A percentile compares a stretch with the other conserved stretches of the same genome.
These are phyloP conservation scores for Bidens hawaiensis DNA, from an alignment of 140 eudicot genomes.

Conservation along the genomic window DNA sequence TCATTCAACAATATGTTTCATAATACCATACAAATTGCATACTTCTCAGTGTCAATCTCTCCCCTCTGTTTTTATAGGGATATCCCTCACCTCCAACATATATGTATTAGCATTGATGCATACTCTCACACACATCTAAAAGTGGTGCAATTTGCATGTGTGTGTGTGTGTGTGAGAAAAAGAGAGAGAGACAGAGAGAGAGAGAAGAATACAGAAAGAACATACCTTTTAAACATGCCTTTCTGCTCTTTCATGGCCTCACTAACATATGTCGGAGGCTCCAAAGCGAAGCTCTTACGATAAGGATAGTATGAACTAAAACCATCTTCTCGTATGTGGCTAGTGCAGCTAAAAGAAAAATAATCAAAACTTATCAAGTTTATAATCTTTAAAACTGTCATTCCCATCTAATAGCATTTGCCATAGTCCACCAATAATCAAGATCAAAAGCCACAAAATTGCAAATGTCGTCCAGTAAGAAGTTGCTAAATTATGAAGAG, in stretches of 20 bases:
- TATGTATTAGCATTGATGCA: neutral
- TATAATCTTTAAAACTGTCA: neutral
- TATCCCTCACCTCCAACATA: slow-evolving; percentile 6
- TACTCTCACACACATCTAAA: neutral
- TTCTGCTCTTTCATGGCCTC: slow-evolving; percentile 50
- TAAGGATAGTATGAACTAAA: slow-evolving; percentile 24
- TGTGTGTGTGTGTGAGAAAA: too few relatives aligned
- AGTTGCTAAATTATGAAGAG: slow-evolving; percentile 1
- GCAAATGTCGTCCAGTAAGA: slow-evolving; percentile 11
- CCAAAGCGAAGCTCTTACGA: slow-evolving; percentile 28
- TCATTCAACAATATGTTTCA: slow-evolving; percentile 10
- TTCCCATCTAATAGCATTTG: slow-evolving; percentile 2
- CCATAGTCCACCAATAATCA: slow-evolving; percentile 9
- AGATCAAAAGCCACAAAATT: slow-evolving; percentile 2
- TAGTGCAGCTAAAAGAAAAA: slow-evolving; percentile 32
- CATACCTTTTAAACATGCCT: slow-evolving; percentile 45
- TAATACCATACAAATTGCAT: neutral
- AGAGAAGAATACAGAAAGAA: neutral
- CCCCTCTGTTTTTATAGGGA: neutral
- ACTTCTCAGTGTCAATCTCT: slow-evolving; percentile 11
- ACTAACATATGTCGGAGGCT: slow-evolving; percentile 23
- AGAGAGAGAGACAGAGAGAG: slow-evolving; percentile 5
- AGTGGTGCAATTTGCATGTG: slow-evolving; percentile 8
- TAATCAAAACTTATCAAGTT: slow-evolving; percentile 13
- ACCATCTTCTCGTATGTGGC: slow-evolving; percentile 34